A percentile compares a stretch with the other conserved stretches of the same genome.
Evolutionary conservation across 2,329 filamentous ascomycete genomes (phyloP).

Genomic region (Cadophora luteo-olivacea): DNA sequence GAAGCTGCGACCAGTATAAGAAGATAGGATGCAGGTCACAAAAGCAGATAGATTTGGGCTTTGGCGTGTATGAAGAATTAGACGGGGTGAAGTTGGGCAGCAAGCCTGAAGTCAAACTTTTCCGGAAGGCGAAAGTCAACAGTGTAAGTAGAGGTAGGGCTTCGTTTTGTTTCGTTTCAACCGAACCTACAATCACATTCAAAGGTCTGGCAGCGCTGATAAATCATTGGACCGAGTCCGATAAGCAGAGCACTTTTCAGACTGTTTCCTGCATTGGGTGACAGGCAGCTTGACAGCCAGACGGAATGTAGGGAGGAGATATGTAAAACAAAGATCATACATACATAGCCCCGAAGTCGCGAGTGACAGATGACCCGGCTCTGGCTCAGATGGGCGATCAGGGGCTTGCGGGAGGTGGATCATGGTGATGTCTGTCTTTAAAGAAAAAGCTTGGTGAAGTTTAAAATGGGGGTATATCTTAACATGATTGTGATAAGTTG

Average conservation of each 20-base stretch:
- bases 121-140: neutral
- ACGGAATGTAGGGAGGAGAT: neutral
- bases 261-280: neutral
- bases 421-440: neutral
- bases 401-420: neutral
- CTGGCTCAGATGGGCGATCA: constrained; percentile 3
- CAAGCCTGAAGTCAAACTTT: neutral
- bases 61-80: neutral
- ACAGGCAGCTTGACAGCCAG: neutral
- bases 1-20: neutral
- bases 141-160: neutral
- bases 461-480: neutral
- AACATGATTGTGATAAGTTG: neutral
- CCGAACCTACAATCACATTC: neutral
- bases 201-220: neutral
- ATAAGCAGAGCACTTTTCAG: neutral
- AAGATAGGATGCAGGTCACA: neutral
- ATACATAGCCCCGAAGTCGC: neutral
- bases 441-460: constrained; percentile 3
- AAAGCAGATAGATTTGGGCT: neutral
- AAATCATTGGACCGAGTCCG: neutral
- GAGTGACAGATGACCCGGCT: neutral
- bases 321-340: neutral
- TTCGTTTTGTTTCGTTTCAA: neutral
- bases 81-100: neutral